These are phyloP conservation scores for Starmerella gropengiesseri DNA, from an alignment of 805 yeast species.

Conservation along the genomic window DNA sequence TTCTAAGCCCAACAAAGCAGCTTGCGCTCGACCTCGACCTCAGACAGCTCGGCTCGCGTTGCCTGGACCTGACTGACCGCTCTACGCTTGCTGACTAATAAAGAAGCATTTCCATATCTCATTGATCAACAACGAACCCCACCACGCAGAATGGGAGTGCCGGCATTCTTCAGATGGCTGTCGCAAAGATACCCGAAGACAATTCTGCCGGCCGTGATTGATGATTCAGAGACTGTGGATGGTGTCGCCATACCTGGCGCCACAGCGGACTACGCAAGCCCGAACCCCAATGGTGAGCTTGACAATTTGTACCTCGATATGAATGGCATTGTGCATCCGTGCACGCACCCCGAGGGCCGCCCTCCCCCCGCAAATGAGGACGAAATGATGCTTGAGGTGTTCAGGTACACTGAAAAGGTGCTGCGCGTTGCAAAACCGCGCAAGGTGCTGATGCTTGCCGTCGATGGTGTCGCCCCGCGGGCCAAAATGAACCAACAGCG, in stretches of 20 bases:
- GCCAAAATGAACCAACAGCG: slow-evolving; percentile 98
- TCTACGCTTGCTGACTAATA: neutral
- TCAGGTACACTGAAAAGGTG: slow-evolving; percentile 85
- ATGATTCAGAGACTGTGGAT: slow-evolving; percentile 39
- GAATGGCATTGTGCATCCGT: slow-evolving; percentile 99
- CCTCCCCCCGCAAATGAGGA: slow-evolving; percentile 96
- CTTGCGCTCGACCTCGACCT: too few species aligned
- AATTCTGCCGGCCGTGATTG: slow-evolving; percentile 81
- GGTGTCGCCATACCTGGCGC: slow-evolving; percentile 51
- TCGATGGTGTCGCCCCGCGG: slow-evolving; percentile 98
- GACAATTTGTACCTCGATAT: slow-evolving; percentile 91
- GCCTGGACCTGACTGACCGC: neutral
- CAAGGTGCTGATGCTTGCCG: slow-evolving; percentile 85
- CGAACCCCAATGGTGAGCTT: slow-evolving; percentile 91
- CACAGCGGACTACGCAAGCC: slow-evolving; percentile 43
- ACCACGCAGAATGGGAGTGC: slow-evolving; percentile 70
- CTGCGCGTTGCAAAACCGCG: slow-evolving; percentile 90
- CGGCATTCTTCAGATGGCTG: slow-evolving; percentile 94
- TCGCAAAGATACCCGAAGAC: slow-evolving; percentile 88
- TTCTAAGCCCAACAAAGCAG: neutral
- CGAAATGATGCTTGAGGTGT: slow-evolving; percentile 90
- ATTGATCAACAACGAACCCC: neutral
- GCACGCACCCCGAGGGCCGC: slow-evolving; percentile 94
- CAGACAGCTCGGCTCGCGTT: too few species aligned
- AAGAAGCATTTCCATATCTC: too few species aligned